Conservation (phyloP, 495 filamentous ascomycete genomes). For the Chaetomium tenue region DNA sequence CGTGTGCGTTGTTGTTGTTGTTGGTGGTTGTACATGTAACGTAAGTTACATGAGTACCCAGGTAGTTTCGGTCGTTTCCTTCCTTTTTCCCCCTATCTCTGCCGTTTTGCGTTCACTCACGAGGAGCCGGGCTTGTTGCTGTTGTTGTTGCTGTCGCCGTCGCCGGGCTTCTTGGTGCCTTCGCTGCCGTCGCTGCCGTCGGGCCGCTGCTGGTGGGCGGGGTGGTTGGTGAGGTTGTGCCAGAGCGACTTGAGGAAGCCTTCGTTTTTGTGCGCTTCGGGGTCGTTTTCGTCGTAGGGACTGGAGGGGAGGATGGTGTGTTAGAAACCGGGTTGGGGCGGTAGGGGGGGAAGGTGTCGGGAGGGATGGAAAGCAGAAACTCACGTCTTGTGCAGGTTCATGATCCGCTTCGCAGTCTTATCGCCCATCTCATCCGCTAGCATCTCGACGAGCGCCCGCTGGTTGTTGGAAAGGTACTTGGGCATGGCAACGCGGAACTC, state of each 20-base stretch:
- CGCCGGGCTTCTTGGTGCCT: not conserved
- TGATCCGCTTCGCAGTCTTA: constrained; percentile 84
- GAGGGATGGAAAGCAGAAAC: not conserved
- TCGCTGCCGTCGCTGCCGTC: constrained; percentile 21
- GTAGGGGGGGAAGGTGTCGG: constrained; percentile 3
- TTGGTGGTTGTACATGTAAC: not conserved
- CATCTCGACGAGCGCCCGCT: constrained; percentile 89
- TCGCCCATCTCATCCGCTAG: constrained; percentile 93
- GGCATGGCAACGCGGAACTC: constrained; percentile 96
- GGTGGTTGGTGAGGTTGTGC: constrained; percentile 80
- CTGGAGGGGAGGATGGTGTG: not conserved
- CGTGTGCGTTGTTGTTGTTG: not conserved
- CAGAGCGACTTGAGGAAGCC: constrained; percentile 86
- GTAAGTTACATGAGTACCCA: not conserved
- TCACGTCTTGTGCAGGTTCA: constrained; percentile 55
- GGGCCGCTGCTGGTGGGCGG: constrained; percentile 49
- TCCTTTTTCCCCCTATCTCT: not conserved
- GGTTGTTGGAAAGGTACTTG: constrained; percentile 84
- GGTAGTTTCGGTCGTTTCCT: no score
- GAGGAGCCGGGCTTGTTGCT: constrained; percentile 12
- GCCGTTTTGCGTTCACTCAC: not conserved
- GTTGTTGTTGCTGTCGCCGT: constrained; percentile 9
- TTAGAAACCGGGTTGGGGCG: not conserved
- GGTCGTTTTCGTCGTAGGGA: not conserved
- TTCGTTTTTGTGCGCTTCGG: constrained; percentile 64